Percentiles rank a stretch among this genome's conserved stretches.
Conservation (phyloP, 1,139 yeast species). For the Lizanozyma gosingica region DNA sequence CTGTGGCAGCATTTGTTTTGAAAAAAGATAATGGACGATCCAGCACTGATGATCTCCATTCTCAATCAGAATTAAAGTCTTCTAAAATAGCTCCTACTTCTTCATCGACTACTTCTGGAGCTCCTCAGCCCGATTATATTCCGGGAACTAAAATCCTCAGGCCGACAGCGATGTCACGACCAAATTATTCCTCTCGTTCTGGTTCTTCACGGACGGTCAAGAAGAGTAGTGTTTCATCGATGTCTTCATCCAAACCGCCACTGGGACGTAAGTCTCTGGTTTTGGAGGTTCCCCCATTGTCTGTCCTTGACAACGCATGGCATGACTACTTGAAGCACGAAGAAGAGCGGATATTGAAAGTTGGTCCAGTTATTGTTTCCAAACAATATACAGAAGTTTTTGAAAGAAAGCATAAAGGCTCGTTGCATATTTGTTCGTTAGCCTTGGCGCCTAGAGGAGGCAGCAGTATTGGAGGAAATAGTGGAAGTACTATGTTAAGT, state of each 20-base stretch:
- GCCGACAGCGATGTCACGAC: conserved; percentile 24
- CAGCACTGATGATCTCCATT: conserved; percentile 7
- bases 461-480: conserved; percentile 13
- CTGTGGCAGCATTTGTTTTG: conserved; percentile 39
- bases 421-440: conserved; percentile 53
- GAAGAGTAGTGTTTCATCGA: background rate
- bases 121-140: conserved; percentile 26
- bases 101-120: conserved; percentile 4
- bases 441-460: conserved; percentile 22
- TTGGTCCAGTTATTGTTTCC: conserved; percentile 43
- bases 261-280: conserved; percentile 18
- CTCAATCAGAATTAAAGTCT: conserved; percentile 2
- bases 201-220: background rate
- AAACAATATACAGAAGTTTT: conserved; percentile 36
- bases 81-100: conserved; percentile 1
- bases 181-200: conserved; percentile 8
- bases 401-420: conserved; percentile 50
- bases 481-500: conserved; percentile 21
- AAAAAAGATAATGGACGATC: conserved; percentile 3
- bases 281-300: conserved; percentile 45
- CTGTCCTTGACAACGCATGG: conserved; percentile 65
- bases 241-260: conserved; percentile 3
- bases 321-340: conserved; percentile 45
- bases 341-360: conserved; percentile 64
- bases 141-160: conserved; percentile 54